Base-by-base conservation (phyloP, 768 basidiomycete genomes). In the Auriscalpium vulgare region DNA sequence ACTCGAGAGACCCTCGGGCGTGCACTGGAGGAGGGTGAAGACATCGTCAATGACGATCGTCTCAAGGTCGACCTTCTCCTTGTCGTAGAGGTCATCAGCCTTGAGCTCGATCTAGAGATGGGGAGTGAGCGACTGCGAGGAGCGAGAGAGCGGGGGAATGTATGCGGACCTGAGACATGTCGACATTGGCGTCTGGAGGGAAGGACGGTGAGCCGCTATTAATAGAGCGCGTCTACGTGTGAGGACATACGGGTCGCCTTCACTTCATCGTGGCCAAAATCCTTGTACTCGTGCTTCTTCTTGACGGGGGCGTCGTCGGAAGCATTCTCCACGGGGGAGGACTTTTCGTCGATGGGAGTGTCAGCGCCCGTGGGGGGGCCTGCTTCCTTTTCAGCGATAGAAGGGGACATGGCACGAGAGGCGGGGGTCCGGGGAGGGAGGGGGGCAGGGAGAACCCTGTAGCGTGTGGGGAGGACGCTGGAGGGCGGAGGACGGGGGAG, bases 41-140 rank as follows among this genome's bases (percentile, higher is more conserved):
- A 97, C 95, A 66, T 97, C 95, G 63, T 93, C 92, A 69, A 98
- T 88, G 61, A 91, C 87, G 64, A 98, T 87, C 19, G 93, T 95
- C 78, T 97, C 95, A 57, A 98, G 79, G 73, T 98, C 95, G 73
- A 98, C 95, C 78, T 98, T 98, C 75, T 98, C 95, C 77, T 95
- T 95, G 74, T 97, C 94, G 71, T 97, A 97, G 50, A 94, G 74
- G 70, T 95, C 92, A 72, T 94, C 92, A 4, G 91, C 91, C 70
- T 85, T 92, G 64, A 95, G 80, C 72, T 93, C 88, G 58, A 95
- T 94, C 82, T 78, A 54, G 14, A 23, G 14, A 21, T 40, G 10
- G 54, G 52, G 29, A 19, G 36, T 23, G 8, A 45, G 54, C 16
- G 40, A 34, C n/a, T 29, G 37, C n/a, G 40, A 9, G 46, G 23